These are phyloP conservation scores for Ceratonia siliqua DNA, from an alignment of 306 rosid genomes.

Conservation along the genomic window DNA sequence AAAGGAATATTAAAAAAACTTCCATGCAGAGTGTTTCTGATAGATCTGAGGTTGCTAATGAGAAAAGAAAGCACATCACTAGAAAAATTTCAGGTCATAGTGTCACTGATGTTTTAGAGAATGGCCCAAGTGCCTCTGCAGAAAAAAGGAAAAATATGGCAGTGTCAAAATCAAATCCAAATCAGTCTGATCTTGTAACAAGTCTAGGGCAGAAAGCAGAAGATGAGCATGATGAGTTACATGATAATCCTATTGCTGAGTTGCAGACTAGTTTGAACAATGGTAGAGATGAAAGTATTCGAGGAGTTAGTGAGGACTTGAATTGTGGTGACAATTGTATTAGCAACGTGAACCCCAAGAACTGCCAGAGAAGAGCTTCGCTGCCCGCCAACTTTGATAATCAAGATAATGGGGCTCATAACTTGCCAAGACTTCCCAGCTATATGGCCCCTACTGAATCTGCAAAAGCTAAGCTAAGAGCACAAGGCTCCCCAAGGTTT, in stretches of 20 bases:
- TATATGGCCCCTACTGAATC: constrained; percentile 57
- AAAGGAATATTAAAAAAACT: constrained; percentile 42
- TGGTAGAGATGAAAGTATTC: constrained; percentile 12
- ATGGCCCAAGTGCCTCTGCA: constrained; percentile 31
- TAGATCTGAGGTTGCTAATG: constrained; percentile 40
- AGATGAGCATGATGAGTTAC: constrained; percentile 27
- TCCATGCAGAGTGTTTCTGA: constrained; percentile 35
- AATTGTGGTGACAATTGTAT: background rate
- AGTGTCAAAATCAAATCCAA: constrained; percentile 25
- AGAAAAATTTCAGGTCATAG: constrained; percentile 32
- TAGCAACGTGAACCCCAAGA: constrained; percentile 26
- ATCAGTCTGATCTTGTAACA: constrained; percentile 31
- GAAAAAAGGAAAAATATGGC: constrained; percentile 37
- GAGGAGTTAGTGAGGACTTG: constrained; percentile 25
- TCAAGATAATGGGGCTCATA: constrained; percentile 31
- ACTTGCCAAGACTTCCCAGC: constrained; percentile 36
- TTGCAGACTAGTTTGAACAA: constrained; percentile 4
- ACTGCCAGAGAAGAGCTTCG: constrained; percentile 41
- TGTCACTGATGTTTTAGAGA: constrained; percentile 38
- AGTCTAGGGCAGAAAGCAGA: constrained; percentile 27
- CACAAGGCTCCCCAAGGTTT: constrained; percentile 34
- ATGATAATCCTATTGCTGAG: background rate
- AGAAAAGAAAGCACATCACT: constrained; percentile 40
- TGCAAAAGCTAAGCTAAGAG: constrained; percentile 54
- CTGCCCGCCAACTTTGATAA: constrained; percentile 35